phyloP scores from a whole-genome alignment of 805 yeast genomes.

The Kazachstania psychrophila region DNA sequence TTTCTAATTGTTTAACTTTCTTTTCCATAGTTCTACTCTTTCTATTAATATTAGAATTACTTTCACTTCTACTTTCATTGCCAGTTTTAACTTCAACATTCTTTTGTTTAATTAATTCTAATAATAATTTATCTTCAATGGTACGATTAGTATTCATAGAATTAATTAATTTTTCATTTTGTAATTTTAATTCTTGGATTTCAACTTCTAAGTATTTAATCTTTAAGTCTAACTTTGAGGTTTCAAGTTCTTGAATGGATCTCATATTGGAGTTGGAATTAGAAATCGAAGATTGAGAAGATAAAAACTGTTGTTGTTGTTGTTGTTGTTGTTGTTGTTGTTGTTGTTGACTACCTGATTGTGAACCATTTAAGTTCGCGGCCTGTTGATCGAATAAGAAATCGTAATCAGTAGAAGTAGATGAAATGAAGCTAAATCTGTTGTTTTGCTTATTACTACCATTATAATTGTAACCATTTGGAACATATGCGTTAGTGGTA shows the following conservation, averaged over 20 bases:
- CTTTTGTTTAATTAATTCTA: slow-evolving; percentile 6
- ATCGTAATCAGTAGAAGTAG: slow-evolving; percentile 26
- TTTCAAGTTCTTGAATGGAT: slow-evolving; percentile 8
- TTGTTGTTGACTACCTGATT: slow-evolving; percentile 1
- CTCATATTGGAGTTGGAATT: not conserved
- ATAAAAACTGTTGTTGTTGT: not conserved
- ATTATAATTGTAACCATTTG: slow-evolving; percentile 4
- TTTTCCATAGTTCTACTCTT: slow-evolving; percentile 14
- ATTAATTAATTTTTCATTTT: slow-evolving; percentile 27
- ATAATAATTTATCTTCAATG: slow-evolving; percentile 20
- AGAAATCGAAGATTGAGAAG: slow-evolving; percentile 2
- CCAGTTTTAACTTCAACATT: slow-evolving; percentile 1
- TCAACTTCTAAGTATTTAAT: slow-evolving; percentile 28
- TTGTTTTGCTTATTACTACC: slow-evolving; percentile 10
- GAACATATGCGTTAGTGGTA: slow-evolving; percentile 8
- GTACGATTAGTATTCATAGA: slow-evolving; percentile 21
- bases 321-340: slow-evolving; percentile 2
- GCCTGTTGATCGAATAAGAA: slow-evolving; percentile 4
- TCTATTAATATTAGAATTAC: not conserved
- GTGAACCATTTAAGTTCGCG: slow-evolving; percentile 5
- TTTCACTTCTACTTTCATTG: not conserved
- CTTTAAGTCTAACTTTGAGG: slow-evolving; percentile 20
- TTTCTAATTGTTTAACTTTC: slow-evolving; percentile 24
- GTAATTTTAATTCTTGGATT: slow-evolving; percentile 26
- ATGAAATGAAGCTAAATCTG: slow-evolving; percentile 28